phyloP scores from a whole-genome alignment of 2,329 filamentous ascomycete species.

The Pestalotiopsis sp. region DNA sequence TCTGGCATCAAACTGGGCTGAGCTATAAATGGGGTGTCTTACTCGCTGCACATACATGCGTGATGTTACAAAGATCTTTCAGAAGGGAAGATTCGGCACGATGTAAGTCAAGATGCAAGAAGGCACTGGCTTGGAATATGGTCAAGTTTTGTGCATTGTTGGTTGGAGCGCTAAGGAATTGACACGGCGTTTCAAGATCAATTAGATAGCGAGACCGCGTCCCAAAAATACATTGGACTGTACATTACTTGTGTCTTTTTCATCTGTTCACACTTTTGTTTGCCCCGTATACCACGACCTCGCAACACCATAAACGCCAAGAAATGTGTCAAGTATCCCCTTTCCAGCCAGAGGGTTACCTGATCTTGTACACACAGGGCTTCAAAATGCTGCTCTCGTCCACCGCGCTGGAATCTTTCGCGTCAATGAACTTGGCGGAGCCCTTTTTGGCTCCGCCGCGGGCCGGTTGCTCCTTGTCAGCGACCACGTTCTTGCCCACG shows the following conservation, averaged over 20 bases:
- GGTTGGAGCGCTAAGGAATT: background rate
- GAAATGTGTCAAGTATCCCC: too few species aligned
- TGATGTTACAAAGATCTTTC: background rate
- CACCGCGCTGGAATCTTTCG: conserved; percentile 55
- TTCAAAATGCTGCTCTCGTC: conserved; percentile 75
- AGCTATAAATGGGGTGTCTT: background rate
- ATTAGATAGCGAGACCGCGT: background rate
- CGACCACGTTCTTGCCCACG: conserved; percentile 72
- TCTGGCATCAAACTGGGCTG: background rate
- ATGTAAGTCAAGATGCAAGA: background rate
- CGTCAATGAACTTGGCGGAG: conserved; percentile 62
- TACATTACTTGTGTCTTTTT: background rate
- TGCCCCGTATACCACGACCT: background rate
- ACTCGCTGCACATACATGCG: background rate
- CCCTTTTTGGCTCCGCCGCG: conserved; percentile 40
- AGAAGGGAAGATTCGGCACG: background rate
- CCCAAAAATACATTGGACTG: background rate
- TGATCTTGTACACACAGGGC: conserved; percentile 93
- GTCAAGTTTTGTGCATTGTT: background rate
- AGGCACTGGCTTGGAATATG: background rate
- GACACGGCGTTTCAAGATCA: background rate
- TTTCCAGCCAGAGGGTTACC: conserved; percentile 45
- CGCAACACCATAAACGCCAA: background rate
- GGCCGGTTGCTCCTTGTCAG: conserved; percentile 62
- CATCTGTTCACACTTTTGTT: background rate